phyloP scores from a whole-genome alignment of 1,284 basidiomycete species.

The Microbotryum silenes-acaulis region DNA sequence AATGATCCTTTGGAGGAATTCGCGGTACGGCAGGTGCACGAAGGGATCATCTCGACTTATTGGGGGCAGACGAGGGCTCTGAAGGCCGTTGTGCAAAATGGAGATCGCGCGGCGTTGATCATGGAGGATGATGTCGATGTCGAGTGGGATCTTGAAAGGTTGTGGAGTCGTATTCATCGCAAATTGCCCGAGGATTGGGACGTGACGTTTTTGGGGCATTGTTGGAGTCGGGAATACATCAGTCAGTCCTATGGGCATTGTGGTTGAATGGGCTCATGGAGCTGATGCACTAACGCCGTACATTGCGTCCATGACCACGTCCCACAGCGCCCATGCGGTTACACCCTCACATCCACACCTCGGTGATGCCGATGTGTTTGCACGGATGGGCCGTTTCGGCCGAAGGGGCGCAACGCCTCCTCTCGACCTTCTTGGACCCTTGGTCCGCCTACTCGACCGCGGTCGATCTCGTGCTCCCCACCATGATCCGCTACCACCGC shows the following conservation, averaged over 20 bases:
- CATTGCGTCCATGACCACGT: conserved; percentile 34
- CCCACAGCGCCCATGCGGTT: conserved; percentile 64
- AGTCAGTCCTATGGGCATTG: conserved; percentile 18
- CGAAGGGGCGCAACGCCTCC: conserved; percentile 28
- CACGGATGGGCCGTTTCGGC: conserved; percentile 37
- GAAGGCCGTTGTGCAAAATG: conserved; percentile 35
- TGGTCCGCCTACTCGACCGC: conserved; percentile 39
- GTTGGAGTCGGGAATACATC: conserved; percentile 35
- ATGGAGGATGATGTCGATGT: conserved; percentile 74
- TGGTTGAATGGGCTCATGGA: too few relatives aligned
- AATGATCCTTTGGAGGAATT: conserved; percentile 32
- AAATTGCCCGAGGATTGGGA: conserved; percentile 61
- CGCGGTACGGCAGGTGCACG: conserved; percentile 31
- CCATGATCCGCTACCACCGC: conserved; percentile 48
- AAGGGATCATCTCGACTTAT: conserved; percentile 47
- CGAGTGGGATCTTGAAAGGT: conserved; percentile 55
- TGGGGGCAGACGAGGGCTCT: conserved; percentile 59
- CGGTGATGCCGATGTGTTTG: conserved; percentile 35
- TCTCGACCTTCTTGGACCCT: conserved; percentile 35
- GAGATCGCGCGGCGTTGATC: conserved; percentile 48
- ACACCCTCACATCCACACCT: conserved; percentile 58
- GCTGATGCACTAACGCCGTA: conserved; percentile 30
- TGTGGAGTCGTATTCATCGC: conserved; percentile 51
- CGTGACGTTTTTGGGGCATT: conserved; percentile 60
- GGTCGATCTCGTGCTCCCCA: conserved; percentile 50